These are phyloP conservation scores for Chlorella sp. DNA, from an alignment of 139 green algal species.

Conservation along the genomic window DNA sequence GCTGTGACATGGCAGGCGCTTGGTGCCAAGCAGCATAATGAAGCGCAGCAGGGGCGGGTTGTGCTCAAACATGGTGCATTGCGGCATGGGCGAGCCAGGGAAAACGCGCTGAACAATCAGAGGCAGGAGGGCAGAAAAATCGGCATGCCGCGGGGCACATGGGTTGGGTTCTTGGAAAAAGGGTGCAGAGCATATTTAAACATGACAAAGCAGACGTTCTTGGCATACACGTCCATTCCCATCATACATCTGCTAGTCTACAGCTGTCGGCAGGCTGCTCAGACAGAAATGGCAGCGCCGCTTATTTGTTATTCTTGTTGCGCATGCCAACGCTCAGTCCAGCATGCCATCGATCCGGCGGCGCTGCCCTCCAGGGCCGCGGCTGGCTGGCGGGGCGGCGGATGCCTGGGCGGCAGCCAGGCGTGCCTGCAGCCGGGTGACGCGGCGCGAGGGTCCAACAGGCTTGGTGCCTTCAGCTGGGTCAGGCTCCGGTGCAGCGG, in stretches of 20 bases:
- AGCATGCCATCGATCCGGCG: neutral
- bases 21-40: too few species aligned
- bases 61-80: neutral
- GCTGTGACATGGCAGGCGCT: too few species aligned
- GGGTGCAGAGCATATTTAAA: neutral
- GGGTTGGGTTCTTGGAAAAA: neutral
- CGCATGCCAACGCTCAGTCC: neutral
- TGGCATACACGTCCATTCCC: neutral
- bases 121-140: too few species aligned
- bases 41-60: too few species aligned
- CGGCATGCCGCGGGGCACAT: too few species aligned
- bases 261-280: neutral
- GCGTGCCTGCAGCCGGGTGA: conserved; percentile 3
- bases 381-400: neutral
- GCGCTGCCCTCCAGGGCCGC: neutral
- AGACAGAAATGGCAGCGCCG: neutral
- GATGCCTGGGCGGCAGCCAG: neutral
- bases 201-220: neutral
- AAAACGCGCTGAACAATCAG: neutral
- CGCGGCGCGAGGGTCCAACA: neutral
- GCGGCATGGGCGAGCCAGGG: neutral
- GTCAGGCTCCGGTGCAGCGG: neutral
- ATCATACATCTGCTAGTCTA: neutral
- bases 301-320: neutral
- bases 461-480: too few species aligned